Conservation (phyloP, 2,329 filamentous ascomycete species). For the Aureobasidium sp. region DNA sequence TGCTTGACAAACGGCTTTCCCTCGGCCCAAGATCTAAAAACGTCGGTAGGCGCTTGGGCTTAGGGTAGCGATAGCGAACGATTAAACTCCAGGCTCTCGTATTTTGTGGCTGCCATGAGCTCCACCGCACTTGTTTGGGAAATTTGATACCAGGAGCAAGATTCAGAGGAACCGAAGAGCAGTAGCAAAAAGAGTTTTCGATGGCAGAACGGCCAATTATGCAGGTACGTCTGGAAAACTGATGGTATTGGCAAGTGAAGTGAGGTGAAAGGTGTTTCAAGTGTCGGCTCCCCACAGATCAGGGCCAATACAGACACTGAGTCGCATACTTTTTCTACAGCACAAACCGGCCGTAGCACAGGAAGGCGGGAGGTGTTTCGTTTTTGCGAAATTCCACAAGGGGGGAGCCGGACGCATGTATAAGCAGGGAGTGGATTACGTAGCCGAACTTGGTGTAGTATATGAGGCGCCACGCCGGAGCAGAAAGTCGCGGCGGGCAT, state of each 20-base stretch:
- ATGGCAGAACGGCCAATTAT: slow-evolving; percentile 4
- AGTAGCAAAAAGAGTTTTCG: background rate
- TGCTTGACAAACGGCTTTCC: slow-evolving; percentile 8
- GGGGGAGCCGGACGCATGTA: slow-evolving; percentile 10
- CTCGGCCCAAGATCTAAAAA: background rate
- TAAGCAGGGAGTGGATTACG: slow-evolving; percentile 12
- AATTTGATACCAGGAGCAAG: background rate
- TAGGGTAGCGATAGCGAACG: background rate
- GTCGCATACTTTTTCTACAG: background rate
- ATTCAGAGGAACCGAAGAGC: background rate
- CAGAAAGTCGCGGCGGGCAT: slow-evolving; percentile 4
- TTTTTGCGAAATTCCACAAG: background rate
- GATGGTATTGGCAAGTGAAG: background rate
- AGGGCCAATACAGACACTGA: background rate
- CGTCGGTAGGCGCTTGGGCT: slow-evolving; percentile 4
- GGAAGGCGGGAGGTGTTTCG: background rate
- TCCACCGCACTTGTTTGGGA: background rate
- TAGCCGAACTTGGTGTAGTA: background rate
- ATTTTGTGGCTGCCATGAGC: slow-evolving; percentile 8
- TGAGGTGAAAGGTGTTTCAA: background rate
- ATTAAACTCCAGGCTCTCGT: slow-evolving; percentile 11
- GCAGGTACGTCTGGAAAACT: background rate
- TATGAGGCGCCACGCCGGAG: slow-evolving; percentile 7
- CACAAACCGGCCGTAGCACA: slow-evolving; percentile 6
- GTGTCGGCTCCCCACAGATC: slow-evolving; percentile 11